A percentile compares a stretch with the other conserved stretches of the same genome.
These are phyloP conservation scores for Phialophora expanda DNA, from an alignment of 2,329 filamentous ascomycete species.

Conservation along the genomic window DNA sequence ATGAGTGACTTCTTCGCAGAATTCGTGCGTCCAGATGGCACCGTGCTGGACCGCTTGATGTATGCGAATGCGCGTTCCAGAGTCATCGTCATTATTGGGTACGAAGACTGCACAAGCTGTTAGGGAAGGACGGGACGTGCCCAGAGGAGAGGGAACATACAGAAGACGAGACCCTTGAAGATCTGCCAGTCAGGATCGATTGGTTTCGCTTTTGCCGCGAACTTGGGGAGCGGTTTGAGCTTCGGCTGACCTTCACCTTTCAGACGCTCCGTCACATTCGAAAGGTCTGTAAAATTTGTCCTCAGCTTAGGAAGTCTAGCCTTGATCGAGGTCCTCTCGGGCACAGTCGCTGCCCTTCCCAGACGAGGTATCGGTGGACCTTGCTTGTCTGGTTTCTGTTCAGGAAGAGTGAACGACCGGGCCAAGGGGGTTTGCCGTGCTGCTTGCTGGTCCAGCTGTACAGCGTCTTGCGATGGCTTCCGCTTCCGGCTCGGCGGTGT, in stretches of 20 bases:
- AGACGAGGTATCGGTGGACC: conserved; percentile 1
- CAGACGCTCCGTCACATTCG: conserved; percentile 51
- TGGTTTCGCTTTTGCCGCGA: conserved; percentile 36
- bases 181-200: conserved; percentile 62
- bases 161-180: conserved; percentile 67
- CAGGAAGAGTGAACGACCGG: not conserved
- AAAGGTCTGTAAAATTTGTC: conserved; percentile 26
- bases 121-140: not conserved
- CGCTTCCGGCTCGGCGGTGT: conserved; percentile 5
- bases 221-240: conserved; percentile 18
- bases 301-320: not conserved
- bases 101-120: conserved; percentile 65
- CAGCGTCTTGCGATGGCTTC: conserved; percentile 5
- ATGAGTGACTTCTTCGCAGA: conserved; percentile 45
- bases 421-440: not conserved
- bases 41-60: conserved; percentile 76
- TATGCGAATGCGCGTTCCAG: conserved; percentile 72
- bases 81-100: conserved; percentile 76
- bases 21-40: conserved; percentile 69
- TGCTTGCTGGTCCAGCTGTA: not conserved
- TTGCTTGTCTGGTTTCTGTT: not conserved
- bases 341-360: conserved; percentile 2
- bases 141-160: conserved; percentile 42
- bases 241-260: conserved; percentile 25
- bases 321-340: not conserved